Conservation (phyloP, 192 early-diverging fungal species). For the Dissophora globulifera region DNA sequence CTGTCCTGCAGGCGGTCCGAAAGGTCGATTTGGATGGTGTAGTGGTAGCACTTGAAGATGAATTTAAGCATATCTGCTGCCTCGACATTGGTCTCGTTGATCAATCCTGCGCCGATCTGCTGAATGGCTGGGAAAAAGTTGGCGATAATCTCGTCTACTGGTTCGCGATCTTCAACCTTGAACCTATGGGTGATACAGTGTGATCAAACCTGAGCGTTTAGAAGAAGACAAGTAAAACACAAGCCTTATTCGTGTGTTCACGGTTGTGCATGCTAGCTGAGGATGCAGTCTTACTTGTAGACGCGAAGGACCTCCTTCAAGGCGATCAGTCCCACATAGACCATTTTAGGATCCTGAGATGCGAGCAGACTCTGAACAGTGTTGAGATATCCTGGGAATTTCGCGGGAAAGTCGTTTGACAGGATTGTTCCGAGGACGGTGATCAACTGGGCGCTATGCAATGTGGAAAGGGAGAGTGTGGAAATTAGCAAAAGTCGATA, state of each 20-base stretch:
- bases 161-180: conserved; percentile 75
- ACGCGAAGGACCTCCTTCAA: conserved; percentile 84
- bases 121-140: conserved; percentile 83
- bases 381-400: conserved; percentile 84
- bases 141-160: conserved; percentile 77
- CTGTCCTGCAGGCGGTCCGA: conserved; percentile 70
- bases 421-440: conserved; percentile 82
- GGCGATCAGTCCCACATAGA: conserved; percentile 84
- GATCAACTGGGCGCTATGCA: conserved; percentile 81
- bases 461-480: not conserved
- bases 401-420: conserved; percentile 78
- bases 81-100: conserved; percentile 69
- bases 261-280: too few species aligned
- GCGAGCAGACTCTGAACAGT: conserved; percentile 73
- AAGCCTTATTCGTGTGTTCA: too few species aligned
- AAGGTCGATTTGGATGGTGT: conserved; percentile 74
- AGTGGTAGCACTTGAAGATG: conserved; percentile 84
- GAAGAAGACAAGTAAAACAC: too few species aligned
- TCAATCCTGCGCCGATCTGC: conserved; percentile 76
- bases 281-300: conserved; percentile 69
- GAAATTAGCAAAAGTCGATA: too few species aligned
- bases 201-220: too few species aligned
- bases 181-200: conserved; percentile 12
- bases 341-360: conserved; percentile 70
- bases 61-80: conserved; percentile 88